A percentile compares a stretch with the other conserved stretches of the same genome.
phyloP scores from a whole-genome alignment of 345 rosid species.

The Eutrema yunnanense region DNA sequence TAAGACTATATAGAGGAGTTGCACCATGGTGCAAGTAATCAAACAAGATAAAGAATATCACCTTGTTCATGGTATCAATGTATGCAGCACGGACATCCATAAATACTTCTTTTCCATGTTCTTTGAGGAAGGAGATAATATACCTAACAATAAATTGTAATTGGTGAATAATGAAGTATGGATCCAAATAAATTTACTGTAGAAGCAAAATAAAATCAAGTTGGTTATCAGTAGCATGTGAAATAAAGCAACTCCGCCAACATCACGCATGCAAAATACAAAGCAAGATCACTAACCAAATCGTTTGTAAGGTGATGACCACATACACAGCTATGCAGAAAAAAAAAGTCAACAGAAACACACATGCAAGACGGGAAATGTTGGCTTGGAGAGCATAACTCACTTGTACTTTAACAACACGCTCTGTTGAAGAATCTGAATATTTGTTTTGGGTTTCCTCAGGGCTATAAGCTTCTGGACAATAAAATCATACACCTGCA shows the following conservation, averaged over 20 bases:
- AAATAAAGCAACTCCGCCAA: neutral
- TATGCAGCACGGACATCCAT: constrained; percentile 88
- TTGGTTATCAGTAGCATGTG: constrained; percentile 3
- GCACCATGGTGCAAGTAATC: neutral
- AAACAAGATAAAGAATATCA: constrained; percentile 27
- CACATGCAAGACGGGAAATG: too few relatives aligned
- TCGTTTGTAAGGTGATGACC: neutral
- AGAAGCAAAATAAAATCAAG: constrained; percentile 3
- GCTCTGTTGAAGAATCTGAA: constrained; percentile 97
- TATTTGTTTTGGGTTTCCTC: constrained; percentile 98
- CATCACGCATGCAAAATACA: neutral
- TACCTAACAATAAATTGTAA: constrained; percentile 45
- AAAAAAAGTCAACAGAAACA: neutral
- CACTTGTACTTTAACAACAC: constrained; percentile 94
- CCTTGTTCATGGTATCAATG: constrained; percentile 98
- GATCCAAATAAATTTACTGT: neutral
- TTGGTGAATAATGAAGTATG: neutral
- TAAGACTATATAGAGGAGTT: neutral
- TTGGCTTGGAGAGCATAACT: constrained; percentile 22
- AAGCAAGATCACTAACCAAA: neutral
- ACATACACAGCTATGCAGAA: neutral
- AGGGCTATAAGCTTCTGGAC: constrained; percentile 95
- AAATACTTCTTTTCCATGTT: constrained; percentile 87
- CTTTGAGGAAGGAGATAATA: constrained; percentile 76
- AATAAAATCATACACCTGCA: constrained; percentile 91